Base-by-base conservation (phyloP, 345 rosid genomes). In the Citrus medica region DNA sequence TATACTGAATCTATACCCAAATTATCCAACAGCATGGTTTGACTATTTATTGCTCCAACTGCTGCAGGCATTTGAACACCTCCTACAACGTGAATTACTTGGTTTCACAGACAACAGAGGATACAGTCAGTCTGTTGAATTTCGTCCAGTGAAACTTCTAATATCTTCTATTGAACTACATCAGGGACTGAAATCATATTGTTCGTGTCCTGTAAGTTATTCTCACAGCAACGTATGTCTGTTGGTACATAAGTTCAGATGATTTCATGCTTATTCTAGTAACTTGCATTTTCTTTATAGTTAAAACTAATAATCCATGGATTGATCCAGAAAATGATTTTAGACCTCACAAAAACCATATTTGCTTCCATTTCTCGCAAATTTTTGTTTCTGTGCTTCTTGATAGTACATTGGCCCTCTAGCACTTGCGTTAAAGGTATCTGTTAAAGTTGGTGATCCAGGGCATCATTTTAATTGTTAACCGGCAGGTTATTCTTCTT, bases 191-290 rank as follows among this genome's bases (percentile, higher is more conserved):
- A 91, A 87, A 82, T 90, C 94, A 27, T 89, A 92, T 80, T 81
- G 81, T n/a, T 92, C 91, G 16, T 95, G 98, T 85, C 99, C 98
- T 46, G 98, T 92, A 89, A 91, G 97, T 87, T 73, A 28, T 79
- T 70, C 63, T 37, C 9, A 53, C 17, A 65, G 19, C 33, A 63
- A 33, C 14, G n/a, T 17, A 14, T 46, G 38, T 75, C 30, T 22
- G 16, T 51, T n/a, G 51, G 62, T 48, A 9, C 30, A 76, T 7
- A 32, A 30, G 25, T 56, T 6, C 28, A 9, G 9, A 12, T 25
- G 13, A 61, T 40, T 35, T 16, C 58, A 60, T 24, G 19, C 25
- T 4, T 74, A 62, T 25, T 56, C 17, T 32, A 59, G 22, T 28
- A 7, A 48, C 40, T 67, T 67, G 8, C 46, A 8, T 67, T 67